Conservation (phyloP, 306 rosid genomes). For the Fragaria vesca region DNA sequence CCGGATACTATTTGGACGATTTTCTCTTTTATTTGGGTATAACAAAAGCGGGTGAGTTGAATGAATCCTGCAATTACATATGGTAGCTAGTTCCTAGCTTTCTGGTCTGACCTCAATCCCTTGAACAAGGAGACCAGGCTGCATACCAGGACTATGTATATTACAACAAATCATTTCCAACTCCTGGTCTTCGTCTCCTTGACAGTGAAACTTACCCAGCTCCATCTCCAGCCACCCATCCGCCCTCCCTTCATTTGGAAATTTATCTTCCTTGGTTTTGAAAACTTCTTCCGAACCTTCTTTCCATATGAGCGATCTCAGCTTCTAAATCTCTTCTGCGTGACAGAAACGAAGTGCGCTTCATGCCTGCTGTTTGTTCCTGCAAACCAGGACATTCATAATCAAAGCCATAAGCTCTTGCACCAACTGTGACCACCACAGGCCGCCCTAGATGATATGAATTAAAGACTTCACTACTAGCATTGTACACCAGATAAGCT, state of each 20-base stretch:
- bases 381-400: neutral
- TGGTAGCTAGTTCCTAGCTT: neutral
- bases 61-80: no score
- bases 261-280: no score
- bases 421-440: neutral
- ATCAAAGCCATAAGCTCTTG: neutral
- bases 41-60: no score
- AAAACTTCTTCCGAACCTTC: no score
- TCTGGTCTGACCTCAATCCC: neutral
- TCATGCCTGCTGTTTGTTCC: neutral
- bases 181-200: neutral
- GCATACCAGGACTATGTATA: neutral
- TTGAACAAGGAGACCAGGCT: conserved; percentile 4
- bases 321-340: no score
- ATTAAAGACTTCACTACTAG: no score
- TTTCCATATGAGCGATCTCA: no score
- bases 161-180: neutral
- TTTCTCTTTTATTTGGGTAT: no score
- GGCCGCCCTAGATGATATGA: neutral
- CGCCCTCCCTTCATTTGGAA: neutral
- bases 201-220: neutral
- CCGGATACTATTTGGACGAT: no score
- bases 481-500: conserved; percentile 54
- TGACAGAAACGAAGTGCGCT: neutral
- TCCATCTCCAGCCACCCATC: neutral